Evolutionary conservation across 2,329 filamentous ascomycete species (phyloP).

Genomic region (Geosmithia flava): DNA sequence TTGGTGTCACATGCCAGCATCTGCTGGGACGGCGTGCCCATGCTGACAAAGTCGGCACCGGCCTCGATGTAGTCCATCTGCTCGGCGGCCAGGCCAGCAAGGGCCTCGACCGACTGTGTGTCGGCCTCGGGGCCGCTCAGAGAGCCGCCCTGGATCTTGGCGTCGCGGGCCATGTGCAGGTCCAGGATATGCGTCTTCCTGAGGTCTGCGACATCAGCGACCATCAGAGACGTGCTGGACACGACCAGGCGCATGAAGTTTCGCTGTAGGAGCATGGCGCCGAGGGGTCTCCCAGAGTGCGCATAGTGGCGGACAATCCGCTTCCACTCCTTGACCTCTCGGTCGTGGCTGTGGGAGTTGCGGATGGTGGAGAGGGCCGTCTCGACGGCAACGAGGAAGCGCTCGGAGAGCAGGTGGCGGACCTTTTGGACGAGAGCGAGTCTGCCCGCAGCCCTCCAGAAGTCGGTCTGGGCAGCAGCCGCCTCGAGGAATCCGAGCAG

Average conservation of each 20-base stretch:
- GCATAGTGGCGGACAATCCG: constrained; percentile 75
- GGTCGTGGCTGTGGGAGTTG: constrained; percentile 57
- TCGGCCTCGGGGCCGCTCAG: constrained; percentile 32
- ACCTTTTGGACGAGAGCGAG: constrained; percentile 61
- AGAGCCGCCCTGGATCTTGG: not conserved
- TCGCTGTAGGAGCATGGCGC: constrained; percentile 82
- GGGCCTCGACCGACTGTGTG: constrained; percentile 43
- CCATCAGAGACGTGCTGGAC: constrained; percentile 61
- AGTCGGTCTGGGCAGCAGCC: constrained; percentile 61
- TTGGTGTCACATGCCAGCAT: constrained; percentile 78
- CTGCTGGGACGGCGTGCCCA: constrained; percentile 80
- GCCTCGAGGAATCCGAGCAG: constrained; percentile 86
- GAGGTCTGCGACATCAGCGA: constrained; percentile 48
- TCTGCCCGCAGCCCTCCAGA: constrained; percentile 69
- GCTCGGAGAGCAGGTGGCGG: constrained; percentile 64
- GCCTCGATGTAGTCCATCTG: constrained; percentile 82
- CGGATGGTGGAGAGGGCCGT: constrained; percentile 83
- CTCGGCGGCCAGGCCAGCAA: constrained; percentile 64
- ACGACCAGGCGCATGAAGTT: constrained; percentile 80
- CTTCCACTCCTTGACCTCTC: constrained; percentile 72
- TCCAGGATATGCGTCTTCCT: constrained; percentile 58
- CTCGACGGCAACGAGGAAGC: constrained; percentile 77
- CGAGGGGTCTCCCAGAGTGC: constrained; percentile 64
- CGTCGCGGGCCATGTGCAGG: constrained; percentile 48
- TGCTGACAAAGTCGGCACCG: constrained; percentile 70